phyloP scores from a whole-genome alignment of 1,284 basidiomycete genomes.

The Trichosporon ovoides region DNA sequence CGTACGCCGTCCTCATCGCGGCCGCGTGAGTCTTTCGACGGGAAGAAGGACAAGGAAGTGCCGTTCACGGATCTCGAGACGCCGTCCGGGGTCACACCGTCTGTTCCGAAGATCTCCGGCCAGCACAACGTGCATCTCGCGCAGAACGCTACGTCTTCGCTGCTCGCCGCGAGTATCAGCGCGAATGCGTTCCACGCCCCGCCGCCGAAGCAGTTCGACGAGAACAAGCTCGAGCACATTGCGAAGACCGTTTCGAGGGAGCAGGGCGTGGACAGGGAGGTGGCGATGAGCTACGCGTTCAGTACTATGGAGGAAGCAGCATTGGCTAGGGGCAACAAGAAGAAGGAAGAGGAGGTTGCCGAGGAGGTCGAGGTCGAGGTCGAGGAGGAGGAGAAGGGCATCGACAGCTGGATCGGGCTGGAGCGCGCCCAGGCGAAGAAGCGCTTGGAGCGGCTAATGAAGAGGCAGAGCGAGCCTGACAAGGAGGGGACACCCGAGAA shows the following conservation, averaged over 20 bases:
- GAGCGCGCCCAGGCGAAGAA: conserved; percentile 17
- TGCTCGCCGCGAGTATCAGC: conserved; percentile 37
- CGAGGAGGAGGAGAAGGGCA: conserved; percentile 22
- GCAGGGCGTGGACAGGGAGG: conserved; percentile 27
- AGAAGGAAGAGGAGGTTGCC: conserved; percentile 14
- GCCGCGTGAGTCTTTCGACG: background rate
- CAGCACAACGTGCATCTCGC: conserved; percentile 16
- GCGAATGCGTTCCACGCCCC: conserved; percentile 38
- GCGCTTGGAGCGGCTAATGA: conserved; percentile 2
- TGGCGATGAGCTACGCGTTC: conserved; percentile 43
- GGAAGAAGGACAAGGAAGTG: conserved; percentile 1
- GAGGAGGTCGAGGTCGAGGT: conserved; percentile 19
- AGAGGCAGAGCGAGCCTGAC: background rate
- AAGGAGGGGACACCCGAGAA: conserved; percentile 10
- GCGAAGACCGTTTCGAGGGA: conserved; percentile 26
- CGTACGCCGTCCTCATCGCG: background rate
- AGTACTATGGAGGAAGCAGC: conserved; percentile 29
- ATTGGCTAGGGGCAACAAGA: conserved; percentile 2
- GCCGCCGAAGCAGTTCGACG: conserved; percentile 20
- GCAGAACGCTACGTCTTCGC: conserved; percentile 16
- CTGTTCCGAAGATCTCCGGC: background rate
- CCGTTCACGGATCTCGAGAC: conserved; percentile 7
- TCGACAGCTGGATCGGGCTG: conserved; percentile 41
- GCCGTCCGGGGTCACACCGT: conserved; percentile 10
- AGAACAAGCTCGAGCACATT: conserved; percentile 24